phyloP scores from a whole-genome alignment of 805 yeast genomes.

The Kluyveromyces wickerhamii region DNA sequence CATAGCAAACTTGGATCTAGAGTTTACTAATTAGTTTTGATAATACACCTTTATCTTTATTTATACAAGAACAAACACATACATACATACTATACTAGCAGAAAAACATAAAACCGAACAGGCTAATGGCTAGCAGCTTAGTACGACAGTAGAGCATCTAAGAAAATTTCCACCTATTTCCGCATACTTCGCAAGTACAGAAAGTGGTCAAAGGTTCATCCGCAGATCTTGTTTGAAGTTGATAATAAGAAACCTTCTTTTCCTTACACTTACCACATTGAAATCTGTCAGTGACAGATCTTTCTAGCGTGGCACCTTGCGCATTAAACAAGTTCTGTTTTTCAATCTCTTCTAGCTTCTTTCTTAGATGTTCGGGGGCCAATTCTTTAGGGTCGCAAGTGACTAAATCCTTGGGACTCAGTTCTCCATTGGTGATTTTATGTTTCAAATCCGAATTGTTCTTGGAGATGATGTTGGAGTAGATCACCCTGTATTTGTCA shows the following conservation, averaged over 20 bases:
- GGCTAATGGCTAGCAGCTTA: no score
- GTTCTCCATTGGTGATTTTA: slow-evolving; percentile 57
- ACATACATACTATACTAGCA: no score
- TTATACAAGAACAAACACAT: no score
- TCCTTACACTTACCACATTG: slow-evolving; percentile 97
- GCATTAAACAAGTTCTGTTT: slow-evolving; percentile 91
- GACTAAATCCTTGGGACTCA: slow-evolving; percentile 58
- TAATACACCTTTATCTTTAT: no score
- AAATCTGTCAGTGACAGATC: slow-evolving; percentile 94
- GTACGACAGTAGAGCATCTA: no score
- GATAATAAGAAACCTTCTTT: slow-evolving; percentile 93
- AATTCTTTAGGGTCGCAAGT: slow-evolving; percentile 87
- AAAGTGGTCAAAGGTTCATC: slow-evolving; percentile 98
- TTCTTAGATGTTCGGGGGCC: slow-evolving; percentile 87
- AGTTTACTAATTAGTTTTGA: no score
- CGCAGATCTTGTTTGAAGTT: slow-evolving; percentile 96
- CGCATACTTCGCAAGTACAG: slow-evolving; percentile 96
- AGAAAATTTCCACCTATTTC: slow-evolving; percentile 96
- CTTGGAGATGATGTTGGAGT: slow-evolving; percentile 80
- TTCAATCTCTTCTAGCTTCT: slow-evolving; percentile 77
- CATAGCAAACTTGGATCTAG: no score
- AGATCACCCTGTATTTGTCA: slow-evolving; percentile 76
- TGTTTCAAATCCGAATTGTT: slow-evolving; percentile 79
- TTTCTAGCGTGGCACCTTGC: slow-evolving; percentile 92
- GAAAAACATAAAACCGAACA: no score